Conservation (phyloP, 2,329 filamentous ascomycete species). For the Beauveria pseudobassiana region DNA sequence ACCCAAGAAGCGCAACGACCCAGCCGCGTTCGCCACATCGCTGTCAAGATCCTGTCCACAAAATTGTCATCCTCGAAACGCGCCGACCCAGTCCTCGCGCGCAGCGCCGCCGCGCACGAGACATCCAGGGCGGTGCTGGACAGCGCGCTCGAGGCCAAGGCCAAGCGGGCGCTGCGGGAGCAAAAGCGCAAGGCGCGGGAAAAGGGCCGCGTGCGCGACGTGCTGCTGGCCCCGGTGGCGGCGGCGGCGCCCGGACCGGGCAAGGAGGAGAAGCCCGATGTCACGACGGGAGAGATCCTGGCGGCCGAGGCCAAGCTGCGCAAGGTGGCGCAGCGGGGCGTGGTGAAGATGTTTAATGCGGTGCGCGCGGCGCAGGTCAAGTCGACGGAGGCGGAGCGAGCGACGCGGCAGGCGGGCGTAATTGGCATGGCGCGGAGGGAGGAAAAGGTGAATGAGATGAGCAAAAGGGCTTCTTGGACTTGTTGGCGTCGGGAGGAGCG, state of each 20-base stretch:
- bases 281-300: conserved; percentile 46
- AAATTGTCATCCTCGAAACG: conserved; percentile 79
- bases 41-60: conserved; percentile 85
- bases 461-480: conserved; percentile 91
- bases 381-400: conserved; percentile 67
- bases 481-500: conserved; percentile 64
- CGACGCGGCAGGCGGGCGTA: conserved; percentile 62
- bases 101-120: conserved; percentile 67
- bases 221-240: conserved; percentile 58
- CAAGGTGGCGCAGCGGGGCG: conserved; percentile 86
- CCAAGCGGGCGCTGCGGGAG: conserved; percentile 67
- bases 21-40: conserved; percentile 81
- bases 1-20: conserved; percentile 81
- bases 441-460: conserved; percentile 91
- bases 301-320: conserved; percentile 73
- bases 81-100: conserved; percentile 82
- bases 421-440: conserved; percentile 74
- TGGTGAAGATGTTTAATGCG: conserved; percentile 94
- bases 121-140: conserved; percentile 68
- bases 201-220: conserved; percentile 81
- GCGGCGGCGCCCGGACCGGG: conserved; percentile 24
- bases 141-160: conserved; percentile 72
- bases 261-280: conserved; percentile 24
- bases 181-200: conserved; percentile 75
- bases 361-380: conserved; percentile 88